These are phyloP conservation scores for Fonsecaea pedrosoi DNA, from an alignment of 2,329 filamentous ascomycete genomes.

Conservation along the genomic window DNA sequence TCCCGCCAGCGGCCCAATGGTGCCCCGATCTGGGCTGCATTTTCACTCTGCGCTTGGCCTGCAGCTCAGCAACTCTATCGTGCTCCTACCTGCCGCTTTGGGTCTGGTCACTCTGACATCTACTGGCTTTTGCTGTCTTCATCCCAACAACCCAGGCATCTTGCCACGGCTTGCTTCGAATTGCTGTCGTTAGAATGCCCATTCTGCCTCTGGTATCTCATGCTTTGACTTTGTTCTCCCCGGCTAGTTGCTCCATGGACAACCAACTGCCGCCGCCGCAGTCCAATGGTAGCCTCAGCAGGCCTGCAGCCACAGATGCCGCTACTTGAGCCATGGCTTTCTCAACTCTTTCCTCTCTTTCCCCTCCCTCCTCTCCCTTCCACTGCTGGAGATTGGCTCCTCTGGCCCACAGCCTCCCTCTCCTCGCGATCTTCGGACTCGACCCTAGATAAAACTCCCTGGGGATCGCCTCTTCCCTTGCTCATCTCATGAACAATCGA, in stretches of 20 bases:
- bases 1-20: no score
- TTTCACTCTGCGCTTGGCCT: neutral
- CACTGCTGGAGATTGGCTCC: neutral
- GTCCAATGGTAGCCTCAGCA: neutral
- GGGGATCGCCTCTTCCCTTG: conserved; percentile 6
- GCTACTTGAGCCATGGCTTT: neutral
- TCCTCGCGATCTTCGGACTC: conserved; percentile 3
- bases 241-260: neutral
- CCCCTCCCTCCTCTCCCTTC: neutral
- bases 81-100: conserved; percentile 19
- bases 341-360: neutral
- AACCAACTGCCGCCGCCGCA: neutral
- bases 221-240: neutral
- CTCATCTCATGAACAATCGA: conserved; percentile 8
- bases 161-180: neutral
- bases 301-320: neutral
- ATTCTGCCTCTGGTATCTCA: neutral
- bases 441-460: conserved; percentile 6
- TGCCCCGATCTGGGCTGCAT: no score
- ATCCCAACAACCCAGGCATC: neutral
- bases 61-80: conserved; percentile 18
- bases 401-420: conserved; percentile 8
- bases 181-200: neutral
- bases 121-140: neutral
- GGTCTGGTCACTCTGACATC: conserved; percentile 8